A percentile compares a stretch with the other conserved stretches of the same genome.
Evolutionary conservation across 2,329 filamentous ascomycete genomes (phyloP).

Genomic region (Penicillium digitatum): DNA sequence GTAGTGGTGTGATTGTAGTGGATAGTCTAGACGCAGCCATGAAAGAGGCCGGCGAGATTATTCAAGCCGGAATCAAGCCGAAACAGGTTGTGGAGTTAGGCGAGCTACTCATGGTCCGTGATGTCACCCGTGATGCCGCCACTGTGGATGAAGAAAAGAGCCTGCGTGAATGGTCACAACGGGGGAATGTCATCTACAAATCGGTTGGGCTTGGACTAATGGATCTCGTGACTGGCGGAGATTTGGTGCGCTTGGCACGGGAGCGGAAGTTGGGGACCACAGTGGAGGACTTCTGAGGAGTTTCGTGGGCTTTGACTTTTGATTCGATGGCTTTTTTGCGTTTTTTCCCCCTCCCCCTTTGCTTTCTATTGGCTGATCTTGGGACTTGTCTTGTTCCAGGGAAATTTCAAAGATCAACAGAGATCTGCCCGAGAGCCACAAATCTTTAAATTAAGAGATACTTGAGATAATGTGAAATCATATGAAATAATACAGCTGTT

Average conservation of each 20-base stretch:
- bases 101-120: slow-evolving; percentile 66
- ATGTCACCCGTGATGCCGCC: slow-evolving; percentile 43
- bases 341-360: slow-evolving; percentile 1
- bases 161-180: slow-evolving; percentile 57
- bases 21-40: slow-evolving; percentile 73
- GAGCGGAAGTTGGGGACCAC: slow-evolving; percentile 53
- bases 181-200: slow-evolving; percentile 66
- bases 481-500: neutral
- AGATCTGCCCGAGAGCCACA: slow-evolving; percentile 4
- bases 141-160: slow-evolving; percentile 38
- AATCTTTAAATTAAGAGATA: neutral
- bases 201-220: slow-evolving; percentile 65
- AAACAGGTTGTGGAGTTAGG: slow-evolving; percentile 82
- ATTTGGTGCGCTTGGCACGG: slow-evolving; percentile 55
- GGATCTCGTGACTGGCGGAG: slow-evolving; percentile 61
- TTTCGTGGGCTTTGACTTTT: neutral
- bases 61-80: slow-evolving; percentile 68
- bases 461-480: neutral
- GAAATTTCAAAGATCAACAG: slow-evolving; percentile 1
- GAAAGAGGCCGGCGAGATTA: slow-evolving; percentile 80
- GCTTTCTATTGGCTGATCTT: neutral
- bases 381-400: neutral
- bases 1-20: slow-evolving; percentile 59
- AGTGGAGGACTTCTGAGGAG: slow-evolving; percentile 41
- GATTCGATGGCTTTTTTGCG: slow-evolving; percentile 14